Evolutionary conservation across 140 eudicot genomes (phyloP), one percentile per base, ranked within the genome.

Genomic region (Erigeron philadelphicus): DNA sequence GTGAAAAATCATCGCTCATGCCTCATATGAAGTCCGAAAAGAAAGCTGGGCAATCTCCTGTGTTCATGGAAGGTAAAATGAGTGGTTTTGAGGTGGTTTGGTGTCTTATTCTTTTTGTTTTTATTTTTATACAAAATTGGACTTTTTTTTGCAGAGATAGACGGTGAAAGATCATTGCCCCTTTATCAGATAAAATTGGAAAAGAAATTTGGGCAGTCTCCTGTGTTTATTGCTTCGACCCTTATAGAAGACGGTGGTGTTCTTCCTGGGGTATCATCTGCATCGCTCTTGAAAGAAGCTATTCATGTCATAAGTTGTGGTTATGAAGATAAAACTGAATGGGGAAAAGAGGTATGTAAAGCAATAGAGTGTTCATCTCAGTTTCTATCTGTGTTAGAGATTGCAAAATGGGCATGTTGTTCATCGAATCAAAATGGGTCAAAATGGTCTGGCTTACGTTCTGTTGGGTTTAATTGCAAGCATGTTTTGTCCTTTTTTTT

Each of bases 261-360:
- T 52, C 76, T 65, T 10, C 50, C 42, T 1, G 69, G 52, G 6
- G 74, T 75, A 15, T 70, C 75, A 18, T 80, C 91, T 5, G 71
- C 87, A 11, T 79, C 91, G 3, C 73, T 83, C 7, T 61, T 85
- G 49, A 76, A 78, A 72, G 95, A 88, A 79, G 81, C 95, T 64
- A 83, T 85, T 57, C 95, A 88, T 77, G 91, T 88, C 40, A 88
- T 88, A 61, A 85, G 88, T 67, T 88, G 95, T 59, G 88, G 90
- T 43, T 87, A 80, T 43, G 90, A 87, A 78, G 90, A 84, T 71
- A 87, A 87, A 77, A 84, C 95, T 4, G 95, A 81, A 74, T 88
- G 95, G 95, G 95, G 95, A 71, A 85, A 85, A 68, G 95, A 88
- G 87, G 95, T 76, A 53, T 69, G 75, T 82, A 56, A 50, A 13